Base-by-base conservation (phyloP, 2,329 filamentous ascomycete genomes). In the Aspergillus felis region DNA sequence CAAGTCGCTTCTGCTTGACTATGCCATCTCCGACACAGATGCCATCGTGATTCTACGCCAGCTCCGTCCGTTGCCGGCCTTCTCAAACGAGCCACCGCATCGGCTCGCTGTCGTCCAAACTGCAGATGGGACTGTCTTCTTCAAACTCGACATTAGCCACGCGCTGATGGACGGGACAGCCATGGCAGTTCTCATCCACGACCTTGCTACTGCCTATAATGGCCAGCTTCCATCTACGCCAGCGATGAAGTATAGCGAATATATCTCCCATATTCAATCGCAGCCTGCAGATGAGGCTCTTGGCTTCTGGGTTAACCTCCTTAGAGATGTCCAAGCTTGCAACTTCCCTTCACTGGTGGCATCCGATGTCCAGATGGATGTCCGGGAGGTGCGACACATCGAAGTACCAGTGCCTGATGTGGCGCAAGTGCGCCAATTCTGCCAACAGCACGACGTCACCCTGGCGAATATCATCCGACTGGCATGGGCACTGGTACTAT, bases 401-500 rank as follows among this genome's bases (percentile, higher is more conserved):
- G 17, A 50, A 17, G 28, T 24, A 9, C 27, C 50, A 1, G 24
- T 29, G 14, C 9, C 24, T 14, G 1, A 49, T 4, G 14, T 22
- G 22, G 28, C 49, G 2, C 32, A 50, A n/a, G 14, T 60, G 17
- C 54, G 54, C 10, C 8, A 17, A 4, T 60, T 64, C 53, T 59
- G 59, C 35, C 27, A 55, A 20, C 20, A 42, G 7, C 52, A 57
- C 24, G 55, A 58, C n/a, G 53, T 64, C 14, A 67, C 68, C 1
- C 29, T 66, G 2, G 50, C 73, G 8, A 74, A 70, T 1, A 63
- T 76, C 42, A 68, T 77, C 41, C 69, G 71, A 4, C 68, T 72
- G 4, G 75, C 75, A 12, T 78, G 75, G 75, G 71, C 67, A 2
- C 48, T 78, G 20, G 63, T 77, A 1, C 59, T 77, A 1, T 66